Base-by-base conservation (phyloP, 2,329 filamentous ascomycete genomes). In the Calcarisporium arbuscula region DNA sequence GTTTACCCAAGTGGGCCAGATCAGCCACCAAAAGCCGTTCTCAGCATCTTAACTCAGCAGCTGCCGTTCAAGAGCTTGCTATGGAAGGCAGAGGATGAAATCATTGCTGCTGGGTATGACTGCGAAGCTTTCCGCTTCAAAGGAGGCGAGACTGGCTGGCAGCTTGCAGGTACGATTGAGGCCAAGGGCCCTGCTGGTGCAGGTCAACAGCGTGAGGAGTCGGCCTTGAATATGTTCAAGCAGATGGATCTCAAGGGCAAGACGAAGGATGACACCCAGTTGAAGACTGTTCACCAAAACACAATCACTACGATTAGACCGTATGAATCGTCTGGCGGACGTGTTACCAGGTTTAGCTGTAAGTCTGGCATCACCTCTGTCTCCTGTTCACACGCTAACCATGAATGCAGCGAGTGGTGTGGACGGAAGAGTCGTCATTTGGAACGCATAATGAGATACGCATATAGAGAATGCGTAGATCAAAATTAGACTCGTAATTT, bases 241-340 rank as follows among this genome's bases (percentile, higher is more conserved):
- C 89, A 95, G 68, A 96, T 98, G 92, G 92, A 98, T 62, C 72
- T 98, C 46, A 95, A 92, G 72, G 92, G 92, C 43, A 94, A 94
- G 64, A 68, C 72, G 36, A 86, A 86, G 56, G 88, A 94, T 52
- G 89, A 96, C 58, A 95, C 89, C 5, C 85, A 94, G 66, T 72
- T 98, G 49, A 92, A 87, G 66, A 96, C 92, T 9, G 79, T 92
- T 30, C 92, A 98, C 63, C 92, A 98, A 60, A 98, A 98, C 65
- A 95, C 89, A 18, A 85, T 98, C 55, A 87, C 77, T 53, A 95
- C 80, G 3, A 68, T 98, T 32, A 77, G 92, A 28, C 71, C 77
- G 15, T 95, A 82, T 56, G 77, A 88, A 51, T 74, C 74, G 36
- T 68, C 69, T 27, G 78, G 74, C 20, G 76, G 72, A 30, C 64